phyloP scores from a whole-genome alignment of 106 monocot species.

The Allium cepa region DNA sequence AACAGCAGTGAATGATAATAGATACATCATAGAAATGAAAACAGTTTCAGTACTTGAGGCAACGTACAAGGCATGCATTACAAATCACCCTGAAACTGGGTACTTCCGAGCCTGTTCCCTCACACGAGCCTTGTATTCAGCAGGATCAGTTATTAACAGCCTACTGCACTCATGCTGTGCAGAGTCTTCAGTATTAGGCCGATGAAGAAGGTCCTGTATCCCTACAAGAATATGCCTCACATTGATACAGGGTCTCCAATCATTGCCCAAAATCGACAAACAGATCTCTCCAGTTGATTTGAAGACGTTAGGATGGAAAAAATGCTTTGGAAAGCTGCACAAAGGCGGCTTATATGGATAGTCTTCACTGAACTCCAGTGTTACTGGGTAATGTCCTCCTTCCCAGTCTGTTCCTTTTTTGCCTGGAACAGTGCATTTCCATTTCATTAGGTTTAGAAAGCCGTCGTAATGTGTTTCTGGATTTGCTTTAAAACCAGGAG shows the following conservation, averaged over 20 bases:
- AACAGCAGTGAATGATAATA: too few relatives aligned
- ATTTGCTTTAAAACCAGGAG: too few relatives aligned
- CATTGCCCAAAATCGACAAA: slow-evolving; percentile 88
- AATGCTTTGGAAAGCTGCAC: slow-evolving; percentile 88
- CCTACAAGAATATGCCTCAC: slow-evolving; percentile 79
- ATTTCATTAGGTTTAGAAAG: too few relatives aligned
- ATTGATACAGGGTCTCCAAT: slow-evolving; percentile 12
- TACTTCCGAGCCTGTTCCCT: slow-evolving; percentile 59
- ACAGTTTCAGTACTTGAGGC: too few relatives aligned
- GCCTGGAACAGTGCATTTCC: too few relatives aligned
- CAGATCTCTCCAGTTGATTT: slow-evolving; percentile 77
- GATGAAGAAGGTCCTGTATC: slow-evolving; percentile 89
- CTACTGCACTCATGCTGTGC: slow-evolving; percentile 29
- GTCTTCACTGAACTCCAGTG: slow-evolving; percentile 78
- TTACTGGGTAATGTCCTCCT: slow-evolving; percentile 72
- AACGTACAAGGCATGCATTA: too few relatives aligned
- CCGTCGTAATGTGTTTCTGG: too few relatives aligned
- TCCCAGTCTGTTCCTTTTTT: slow-evolving; percentile 70
- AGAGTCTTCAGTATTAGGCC: slow-evolving; percentile 74
- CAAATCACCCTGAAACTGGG: slow-evolving; percentile 15
- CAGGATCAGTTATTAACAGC: slow-evolving; percentile 8
- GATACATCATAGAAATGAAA: too few relatives aligned
- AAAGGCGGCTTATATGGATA: slow-evolving; percentile 88
- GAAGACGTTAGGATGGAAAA: slow-evolving; percentile 95
- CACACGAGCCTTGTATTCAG: slow-evolving; percentile 57